Evolutionary conservation across 2,329 filamentous ascomycete species (phyloP).

Genomic region (Fusarium cicatricum): DNA sequence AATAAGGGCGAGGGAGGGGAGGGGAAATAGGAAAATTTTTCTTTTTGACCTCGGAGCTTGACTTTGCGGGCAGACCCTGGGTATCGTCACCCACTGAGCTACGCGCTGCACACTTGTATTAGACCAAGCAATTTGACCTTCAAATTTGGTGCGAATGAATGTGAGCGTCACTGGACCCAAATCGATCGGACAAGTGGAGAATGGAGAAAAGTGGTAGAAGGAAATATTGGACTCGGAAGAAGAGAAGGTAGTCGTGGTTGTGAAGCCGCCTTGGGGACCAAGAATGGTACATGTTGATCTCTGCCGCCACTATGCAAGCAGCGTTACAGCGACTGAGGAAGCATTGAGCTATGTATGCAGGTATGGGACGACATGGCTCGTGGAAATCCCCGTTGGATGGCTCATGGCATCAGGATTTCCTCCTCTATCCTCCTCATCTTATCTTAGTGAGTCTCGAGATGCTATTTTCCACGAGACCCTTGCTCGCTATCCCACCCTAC

Average conservation of each 20-base stretch:
- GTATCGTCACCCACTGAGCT: neutral
- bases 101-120: neutral
- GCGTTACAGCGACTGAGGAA: conserved; percentile 17
- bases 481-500: conserved; percentile 10
- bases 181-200: conserved; percentile 11
- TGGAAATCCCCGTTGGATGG: conserved; percentile 28
- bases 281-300: conserved; percentile 15
- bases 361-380: conserved; percentile 32
- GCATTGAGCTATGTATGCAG: conserved; percentile 31
- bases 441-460: neutral
- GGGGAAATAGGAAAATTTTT: conserved; percentile 20
- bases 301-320: conserved; percentile 10
- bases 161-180: neutral
- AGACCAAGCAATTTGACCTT: neutral
- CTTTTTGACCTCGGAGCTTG: conserved; percentile 3
- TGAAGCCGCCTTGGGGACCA: conserved; percentile 13
- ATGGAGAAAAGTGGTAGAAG: neutral
- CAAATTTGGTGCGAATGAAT: too few relatives aligned
- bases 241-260: conserved; percentile 8
- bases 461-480: conserved; percentile 7
- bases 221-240: neutral
- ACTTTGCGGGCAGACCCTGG: neutral
- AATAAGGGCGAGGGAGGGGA: conserved; percentile 13
- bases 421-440: neutral
- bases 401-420: conserved; percentile 22